A percentile compares a stretch with the other conserved stretches of the same genome.
Evolutionary conservation across 1,284 basidiomycete genomes (phyloP).

Genomic region (Polyporus tsugae): DNA sequence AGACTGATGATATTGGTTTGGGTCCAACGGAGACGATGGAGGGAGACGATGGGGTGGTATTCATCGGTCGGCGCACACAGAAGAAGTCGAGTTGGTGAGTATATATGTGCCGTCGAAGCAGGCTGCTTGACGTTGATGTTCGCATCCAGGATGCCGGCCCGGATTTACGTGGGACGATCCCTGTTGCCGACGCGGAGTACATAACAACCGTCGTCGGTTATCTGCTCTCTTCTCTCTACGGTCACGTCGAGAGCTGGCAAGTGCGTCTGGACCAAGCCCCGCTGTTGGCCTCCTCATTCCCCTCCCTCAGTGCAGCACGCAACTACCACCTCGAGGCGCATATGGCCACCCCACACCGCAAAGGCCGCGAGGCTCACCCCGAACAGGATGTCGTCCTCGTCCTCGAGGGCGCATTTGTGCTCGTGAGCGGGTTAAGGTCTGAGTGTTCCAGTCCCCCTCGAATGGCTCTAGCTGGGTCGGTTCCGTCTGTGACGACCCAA

Average conservation of each 20-base stretch:
- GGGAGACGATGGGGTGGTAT: no score
- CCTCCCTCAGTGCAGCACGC: background rate
- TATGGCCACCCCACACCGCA: conserved; percentile 21
- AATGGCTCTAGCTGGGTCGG: conserved; percentile 23
- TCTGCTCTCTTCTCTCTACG: background rate
- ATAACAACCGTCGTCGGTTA: no score
- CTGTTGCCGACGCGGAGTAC: no score
- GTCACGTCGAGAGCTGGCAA: conserved; percentile 8
- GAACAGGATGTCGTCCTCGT: conserved; percentile 19
- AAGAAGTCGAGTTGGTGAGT: no score
- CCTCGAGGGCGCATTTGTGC: conserved; percentile 15
- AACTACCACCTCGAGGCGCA: conserved; percentile 4
- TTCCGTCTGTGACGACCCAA: conserved; percentile 19
- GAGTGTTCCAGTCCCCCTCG: conserved; percentile 25
- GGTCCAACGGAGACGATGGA: no score
- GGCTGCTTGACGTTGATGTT: no score
- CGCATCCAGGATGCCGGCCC: no score
- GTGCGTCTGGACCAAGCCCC: background rate
- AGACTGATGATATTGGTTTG: no score
- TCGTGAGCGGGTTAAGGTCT: conserved; percentile 28
- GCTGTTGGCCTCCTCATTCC: background rate
- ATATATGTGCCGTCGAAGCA: no score
- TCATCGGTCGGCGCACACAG: no score
- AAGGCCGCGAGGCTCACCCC: conserved; percentile 33
- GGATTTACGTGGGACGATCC: no score